Evolutionary conservation across 331 rosid genomes (phyloP).

Genomic region (Pyracantha coccinea): DNA sequence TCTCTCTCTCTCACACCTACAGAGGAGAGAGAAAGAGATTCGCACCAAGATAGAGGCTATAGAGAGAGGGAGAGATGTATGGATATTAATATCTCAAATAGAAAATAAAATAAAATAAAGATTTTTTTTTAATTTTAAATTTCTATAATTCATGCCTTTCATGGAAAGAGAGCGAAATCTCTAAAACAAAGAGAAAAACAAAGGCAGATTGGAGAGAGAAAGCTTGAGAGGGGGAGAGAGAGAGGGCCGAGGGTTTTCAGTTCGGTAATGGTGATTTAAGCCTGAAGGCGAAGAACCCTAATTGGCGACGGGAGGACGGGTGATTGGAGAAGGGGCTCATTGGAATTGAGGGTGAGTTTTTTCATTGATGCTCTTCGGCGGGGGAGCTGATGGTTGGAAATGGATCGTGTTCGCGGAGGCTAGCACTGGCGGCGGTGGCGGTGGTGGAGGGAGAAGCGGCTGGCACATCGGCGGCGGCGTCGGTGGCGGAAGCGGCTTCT

Average conservation of each 20-base stretch:
- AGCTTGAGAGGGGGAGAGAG: neutral
- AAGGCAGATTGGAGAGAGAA: neutral
- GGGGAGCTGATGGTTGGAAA: constrained; percentile 8
- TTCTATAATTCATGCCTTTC: neutral
- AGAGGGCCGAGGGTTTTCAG: neutral
- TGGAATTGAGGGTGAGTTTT: neutral
- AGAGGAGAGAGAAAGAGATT: neutral
- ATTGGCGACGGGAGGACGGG: neutral
- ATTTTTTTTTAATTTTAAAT: neutral
- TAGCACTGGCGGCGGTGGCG: neutral
- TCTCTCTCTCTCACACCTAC: neutral
- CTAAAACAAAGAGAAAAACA: neutral
- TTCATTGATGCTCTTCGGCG: constrained; percentile 11
- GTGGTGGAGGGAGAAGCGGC: constrained; percentile 19
- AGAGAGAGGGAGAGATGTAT: neutral
- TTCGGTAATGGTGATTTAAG: neutral
- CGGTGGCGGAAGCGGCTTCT: constrained; percentile 32
- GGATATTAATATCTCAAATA: no score
- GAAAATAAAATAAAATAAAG: no score
- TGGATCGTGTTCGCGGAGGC: constrained; percentile 20
- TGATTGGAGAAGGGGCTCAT: neutral
- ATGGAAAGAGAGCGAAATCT: constrained; percentile 12
- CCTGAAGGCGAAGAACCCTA: neutral
- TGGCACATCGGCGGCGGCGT: constrained; percentile 26
- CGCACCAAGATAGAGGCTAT: neutral